phyloP scores from a whole-genome alignment of 2,329 filamentous ascomycete genomes.

The Tothia fuscella region DNA sequence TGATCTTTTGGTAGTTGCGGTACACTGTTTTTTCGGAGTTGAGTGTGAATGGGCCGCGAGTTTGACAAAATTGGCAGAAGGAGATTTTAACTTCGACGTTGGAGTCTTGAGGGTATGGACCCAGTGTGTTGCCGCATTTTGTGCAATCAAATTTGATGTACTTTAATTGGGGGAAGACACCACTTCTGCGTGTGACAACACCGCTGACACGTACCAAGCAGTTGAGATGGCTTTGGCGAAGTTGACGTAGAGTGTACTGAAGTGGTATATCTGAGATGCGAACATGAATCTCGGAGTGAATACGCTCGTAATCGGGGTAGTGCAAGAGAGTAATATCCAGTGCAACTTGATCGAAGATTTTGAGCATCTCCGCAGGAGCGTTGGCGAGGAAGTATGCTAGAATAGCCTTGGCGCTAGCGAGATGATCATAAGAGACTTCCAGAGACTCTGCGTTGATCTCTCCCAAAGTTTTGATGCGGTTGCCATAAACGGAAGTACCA shows the following conservation, averaged over 20 bases:
- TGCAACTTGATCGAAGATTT: constrained; percentile 91
- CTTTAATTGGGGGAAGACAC: constrained; percentile 95
- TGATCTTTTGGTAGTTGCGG: constrained; percentile 96
- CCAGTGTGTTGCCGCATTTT: constrained; percentile 84
- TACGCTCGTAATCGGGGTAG: constrained; percentile 94
- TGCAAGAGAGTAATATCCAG: constrained; percentile 94
- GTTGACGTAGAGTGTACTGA: constrained; percentile 85
- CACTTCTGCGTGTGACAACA: constrained; percentile 85
- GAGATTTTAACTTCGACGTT: constrained; percentile 93
- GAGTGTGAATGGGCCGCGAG: constrained; percentile 82
- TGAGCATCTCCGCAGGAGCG: constrained; percentile 85
- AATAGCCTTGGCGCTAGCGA: constrained; percentile 82
- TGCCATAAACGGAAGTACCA: constrained; percentile 87
- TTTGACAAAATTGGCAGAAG: constrained; percentile 94
- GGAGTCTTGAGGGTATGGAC: constrained; percentile 94
- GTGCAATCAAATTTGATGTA: constrained; percentile 97
- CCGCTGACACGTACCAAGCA: constrained; percentile 88
- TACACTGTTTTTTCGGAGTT: constrained; percentile 98
- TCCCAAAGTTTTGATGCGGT: constrained; percentile 86
- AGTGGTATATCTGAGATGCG: constrained; percentile 91
- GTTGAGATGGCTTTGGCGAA: constrained; percentile 92
- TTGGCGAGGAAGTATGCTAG: constrained; percentile 94
- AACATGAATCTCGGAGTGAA: constrained; percentile 95
- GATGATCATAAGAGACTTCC: constrained; percentile 89
- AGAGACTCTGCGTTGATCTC: constrained; percentile 94